Evolutionary conservation across 2,329 filamentous ascomycete genomes (phyloP), one percentile per base, ranked within the genome.

Genomic region (Aspergillus tubingensis): DNA sequence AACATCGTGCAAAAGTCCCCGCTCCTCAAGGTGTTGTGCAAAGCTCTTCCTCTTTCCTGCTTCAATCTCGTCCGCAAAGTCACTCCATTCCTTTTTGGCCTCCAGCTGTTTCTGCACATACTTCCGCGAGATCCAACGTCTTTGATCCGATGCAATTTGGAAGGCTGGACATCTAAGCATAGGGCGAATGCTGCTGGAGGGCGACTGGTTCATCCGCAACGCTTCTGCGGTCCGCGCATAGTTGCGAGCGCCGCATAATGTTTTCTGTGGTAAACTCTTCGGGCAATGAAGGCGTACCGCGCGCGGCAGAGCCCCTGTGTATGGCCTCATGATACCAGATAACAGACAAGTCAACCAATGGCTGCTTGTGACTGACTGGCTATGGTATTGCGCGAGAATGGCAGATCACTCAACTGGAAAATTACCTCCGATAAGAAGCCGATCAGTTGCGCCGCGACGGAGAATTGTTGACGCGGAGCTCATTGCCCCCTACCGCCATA

Each of bases 1-100:
- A 59, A 81, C 75, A 67, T 80, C 75, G 64, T 82, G 76, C 49
- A 83, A 60, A 30, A 80, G 69, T 0, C 77, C 79, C 65, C 81
- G 72, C 60, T 81, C 77, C 62, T 82, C 80, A 27, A 83, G 66
- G 38, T 79, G 72, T 50, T 74, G 67, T 19, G 77, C 67, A 63
- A 82, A 80, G 59, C 72, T 78, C 65, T 79, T 76, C 60, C 75
- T 73, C 58, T 76, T 74, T 8, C 80, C 80, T 17, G 64, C 71
- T 60, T 76, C 73, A 60, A 81, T 82, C 56, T 80, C 75, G 57
- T 76, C 56, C 7, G 79, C 79, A 54, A 73, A 73, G 15, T 58
- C 59, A 39, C 69, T 67, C 79, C 79, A 81, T 66, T 78, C 71
- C 44, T 71, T 59, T 61, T 77, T 69, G 0, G 75, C 78, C n/a